Conservation (phyloP, 2,329 filamentous ascomycete species). For the Penicillium hesseltinei region DNA sequence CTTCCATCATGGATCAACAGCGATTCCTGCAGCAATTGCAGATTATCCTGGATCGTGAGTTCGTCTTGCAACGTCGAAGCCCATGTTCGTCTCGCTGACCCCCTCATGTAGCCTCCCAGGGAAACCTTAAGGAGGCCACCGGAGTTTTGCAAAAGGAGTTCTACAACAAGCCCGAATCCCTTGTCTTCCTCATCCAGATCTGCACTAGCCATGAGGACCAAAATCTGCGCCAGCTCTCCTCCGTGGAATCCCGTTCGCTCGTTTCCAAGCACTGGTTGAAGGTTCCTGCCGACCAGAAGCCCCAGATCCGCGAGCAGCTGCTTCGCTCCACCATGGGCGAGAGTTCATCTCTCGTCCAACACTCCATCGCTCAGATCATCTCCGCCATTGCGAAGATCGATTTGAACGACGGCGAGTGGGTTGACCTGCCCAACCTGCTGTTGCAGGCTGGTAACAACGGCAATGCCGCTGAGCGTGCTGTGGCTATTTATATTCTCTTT, state of each 20-base stretch:
- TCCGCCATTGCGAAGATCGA: conserved; percentile 83
- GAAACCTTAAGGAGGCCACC: conserved; percentile 85
- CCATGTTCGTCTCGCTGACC: conserved; percentile 18
- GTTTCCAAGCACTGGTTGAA: conserved; percentile 82
- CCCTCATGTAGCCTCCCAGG: conserved; percentile 69
- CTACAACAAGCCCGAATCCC: conserved; percentile 80
- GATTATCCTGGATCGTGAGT: conserved; percentile 80
- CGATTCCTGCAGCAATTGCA: conserved; percentile 83
- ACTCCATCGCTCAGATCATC: conserved; percentile 84
- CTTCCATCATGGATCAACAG: conserved; percentile 68
- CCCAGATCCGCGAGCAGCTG: conserved; percentile 74
- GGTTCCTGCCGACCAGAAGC: conserved; percentile 72
- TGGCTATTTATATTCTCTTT: conserved; percentile 89
- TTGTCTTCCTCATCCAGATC: conserved; percentile 84
- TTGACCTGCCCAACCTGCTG: conserved; percentile 74
- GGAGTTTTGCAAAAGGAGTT: conserved; percentile 88
- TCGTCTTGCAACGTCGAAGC: conserved; percentile 25
- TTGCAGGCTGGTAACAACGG: conserved; percentile 74
- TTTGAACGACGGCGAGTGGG: conserved; percentile 82
- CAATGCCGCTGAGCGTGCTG: conserved; percentile 77
- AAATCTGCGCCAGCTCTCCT: conserved; percentile 81
- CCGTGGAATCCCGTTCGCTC: conserved; percentile 82
- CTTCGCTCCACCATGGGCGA: conserved; percentile 82
- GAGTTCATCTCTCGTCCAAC: conserved; percentile 70
- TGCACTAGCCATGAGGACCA: conserved; percentile 71